Evolutionary conservation across 306 rosid genomes (phyloP).

Genomic region (Glycyrrhiza uralensis): DNA sequence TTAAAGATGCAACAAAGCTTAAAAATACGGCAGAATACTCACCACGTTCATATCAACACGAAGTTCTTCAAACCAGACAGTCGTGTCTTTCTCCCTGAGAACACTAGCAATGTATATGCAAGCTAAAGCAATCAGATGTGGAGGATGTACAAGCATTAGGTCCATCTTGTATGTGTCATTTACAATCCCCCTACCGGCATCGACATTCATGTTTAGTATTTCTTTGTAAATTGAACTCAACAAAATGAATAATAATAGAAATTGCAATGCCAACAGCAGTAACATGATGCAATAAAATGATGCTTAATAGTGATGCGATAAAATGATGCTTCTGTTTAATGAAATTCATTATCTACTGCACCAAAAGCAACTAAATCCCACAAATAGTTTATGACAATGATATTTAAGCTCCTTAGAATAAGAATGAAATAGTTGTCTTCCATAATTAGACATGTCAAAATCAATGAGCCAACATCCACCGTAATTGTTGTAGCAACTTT

Average conservation of each 20-base stretch:
- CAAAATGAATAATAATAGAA: background rate
- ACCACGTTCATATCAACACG: conserved; percentile 94
- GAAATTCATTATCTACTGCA: background rate
- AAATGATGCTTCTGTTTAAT: background rate
- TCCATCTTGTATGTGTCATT: conserved; percentile 98
- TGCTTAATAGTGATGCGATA: background rate
- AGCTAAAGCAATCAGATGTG: conserved; percentile 91
- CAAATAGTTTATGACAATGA: background rate
- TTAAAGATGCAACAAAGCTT: conserved; percentile 1
- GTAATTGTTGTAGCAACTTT: background rate
- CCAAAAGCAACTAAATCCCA: background rate
- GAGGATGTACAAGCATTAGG: conserved; percentile 88
- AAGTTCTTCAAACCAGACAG: conserved; percentile 95
- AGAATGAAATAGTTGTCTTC: background rate
- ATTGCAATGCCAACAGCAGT: background rate
- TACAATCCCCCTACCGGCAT: conserved; percentile 69
- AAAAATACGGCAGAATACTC: conserved; percentile 33
- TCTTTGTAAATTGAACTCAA: background rate
- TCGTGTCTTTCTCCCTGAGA: conserved; percentile 71
- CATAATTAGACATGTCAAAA: background rate
- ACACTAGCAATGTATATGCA: conserved; percentile 91
- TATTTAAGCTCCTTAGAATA: background rate
- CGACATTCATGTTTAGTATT: conserved; percentile 3
- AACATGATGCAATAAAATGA: background rate
- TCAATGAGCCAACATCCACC: too few relatives aligned